A percentile compares a stretch with the other conserved stretches of the same genome.
phyloP scores from a whole-genome alignment of 2,329 filamentous ascomycete genomes.

The Cercospora zeina region DNA sequence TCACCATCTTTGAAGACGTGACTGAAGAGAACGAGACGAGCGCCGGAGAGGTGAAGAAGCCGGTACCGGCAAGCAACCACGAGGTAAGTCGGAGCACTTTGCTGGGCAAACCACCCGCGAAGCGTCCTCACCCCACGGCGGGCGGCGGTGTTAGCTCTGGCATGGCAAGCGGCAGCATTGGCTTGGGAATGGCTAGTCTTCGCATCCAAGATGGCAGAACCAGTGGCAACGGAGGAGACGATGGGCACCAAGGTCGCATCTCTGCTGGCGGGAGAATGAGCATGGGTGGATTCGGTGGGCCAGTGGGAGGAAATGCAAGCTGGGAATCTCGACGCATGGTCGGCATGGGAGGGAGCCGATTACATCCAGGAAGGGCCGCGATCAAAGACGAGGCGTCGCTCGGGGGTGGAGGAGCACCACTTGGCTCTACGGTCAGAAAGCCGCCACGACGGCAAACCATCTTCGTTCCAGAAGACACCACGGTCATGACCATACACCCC shows the following conservation, averaged over 20 bases:
- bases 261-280: constrained; percentile 5
- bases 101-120: constrained; percentile 35
- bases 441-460: constrained; percentile 52
- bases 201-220: background rate
- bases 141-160: constrained; percentile 11
- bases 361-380: background rate
- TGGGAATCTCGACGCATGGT: background rate
- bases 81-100: constrained; percentile 31
- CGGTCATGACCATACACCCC: constrained; percentile 54
- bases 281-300: constrained; percentile 3
- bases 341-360: background rate
- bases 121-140: constrained; percentile 5
- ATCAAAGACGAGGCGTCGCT: background rate
- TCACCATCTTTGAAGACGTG: constrained; percentile 41
- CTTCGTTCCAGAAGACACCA: constrained; percentile 55
- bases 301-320: background rate
- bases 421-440: constrained; percentile 29
- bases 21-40: constrained; percentile 33
- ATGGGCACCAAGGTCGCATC: background rate
- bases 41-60: constrained; percentile 13
- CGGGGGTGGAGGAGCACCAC: background rate
- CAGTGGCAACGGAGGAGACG: background rate
- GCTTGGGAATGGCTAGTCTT: background rate
- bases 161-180: background rate
- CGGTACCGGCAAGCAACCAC: constrained; percentile 2